Conservation (phyloP, 441 rosid species). For the Lagerstroemia fauriei region DNA sequence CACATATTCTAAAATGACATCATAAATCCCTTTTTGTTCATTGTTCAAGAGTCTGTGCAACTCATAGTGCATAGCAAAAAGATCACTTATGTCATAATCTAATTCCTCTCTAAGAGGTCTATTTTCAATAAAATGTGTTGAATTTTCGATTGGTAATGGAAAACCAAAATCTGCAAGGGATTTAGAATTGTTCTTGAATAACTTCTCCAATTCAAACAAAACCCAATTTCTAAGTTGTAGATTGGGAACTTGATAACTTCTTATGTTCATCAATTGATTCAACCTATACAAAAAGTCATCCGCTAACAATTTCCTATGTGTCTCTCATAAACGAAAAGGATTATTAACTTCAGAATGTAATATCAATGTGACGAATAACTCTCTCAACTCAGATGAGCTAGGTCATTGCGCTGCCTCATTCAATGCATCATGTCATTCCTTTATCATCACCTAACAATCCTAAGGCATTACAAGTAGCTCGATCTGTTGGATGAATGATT, state of each 20-base stretch:
- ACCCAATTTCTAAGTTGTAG: background rate
- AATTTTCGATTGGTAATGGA: background rate
- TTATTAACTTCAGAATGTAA: background rate
- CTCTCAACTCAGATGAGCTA: background rate
- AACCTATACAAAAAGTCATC: background rate
- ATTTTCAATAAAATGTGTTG: background rate
- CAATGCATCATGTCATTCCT: background rate
- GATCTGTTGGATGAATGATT: background rate
- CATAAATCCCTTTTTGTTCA: background rate
- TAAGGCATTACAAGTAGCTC: background rate
- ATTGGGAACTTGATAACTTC: background rate
- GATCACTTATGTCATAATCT: background rate
- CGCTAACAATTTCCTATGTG: background rate
- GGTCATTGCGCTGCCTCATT: background rate
- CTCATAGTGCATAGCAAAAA: background rate
- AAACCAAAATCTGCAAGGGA: background rate
- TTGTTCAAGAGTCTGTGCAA: too few species aligned
- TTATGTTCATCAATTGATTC: background rate
- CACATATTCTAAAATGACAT: background rate
- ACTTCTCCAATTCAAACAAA: background rate
- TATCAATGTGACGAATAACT: background rate
- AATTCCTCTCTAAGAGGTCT: background rate
- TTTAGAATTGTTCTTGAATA: too few species aligned
- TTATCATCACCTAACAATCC: slow-evolving; percentile 17
- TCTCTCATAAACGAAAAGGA: background rate